Evolutionary conservation across 352 stramenopile genomes (phyloP).

Genomic region (Pythium guiyangense): DNA sequence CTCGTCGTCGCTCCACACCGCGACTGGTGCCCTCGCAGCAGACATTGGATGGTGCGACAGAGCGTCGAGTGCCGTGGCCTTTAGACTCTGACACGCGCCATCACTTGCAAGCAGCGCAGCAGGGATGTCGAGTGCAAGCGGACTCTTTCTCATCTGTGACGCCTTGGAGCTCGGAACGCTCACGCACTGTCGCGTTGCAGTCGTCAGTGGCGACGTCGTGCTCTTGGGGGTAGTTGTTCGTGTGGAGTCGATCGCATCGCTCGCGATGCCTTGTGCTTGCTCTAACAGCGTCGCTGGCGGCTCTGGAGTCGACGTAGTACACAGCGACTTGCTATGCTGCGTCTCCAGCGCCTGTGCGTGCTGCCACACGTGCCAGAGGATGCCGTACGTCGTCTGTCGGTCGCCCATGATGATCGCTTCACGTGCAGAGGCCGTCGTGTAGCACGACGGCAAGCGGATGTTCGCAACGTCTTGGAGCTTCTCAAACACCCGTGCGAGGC

Average conservation of each 20-base stretch:
- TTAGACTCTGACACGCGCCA: not conserved
- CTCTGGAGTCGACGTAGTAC: not conserved
- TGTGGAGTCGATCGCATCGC: too few species aligned
- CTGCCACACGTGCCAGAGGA: conserved; percentile 57
- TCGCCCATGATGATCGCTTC: conserved; percentile 43
- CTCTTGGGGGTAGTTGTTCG: too few species aligned
- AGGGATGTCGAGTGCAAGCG: conserved; percentile 17
- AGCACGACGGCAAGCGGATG: conserved; percentile 9
- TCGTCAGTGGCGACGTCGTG: not conserved
- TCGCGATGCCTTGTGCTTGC: not conserved
- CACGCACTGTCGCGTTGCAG: not conserved
- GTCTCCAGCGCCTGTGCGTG: conserved; percentile 6
- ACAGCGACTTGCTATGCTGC: not conserved
- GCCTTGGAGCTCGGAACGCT: not conserved
- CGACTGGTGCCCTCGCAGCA: too few species aligned
- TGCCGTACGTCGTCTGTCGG: conserved; percentile 33
- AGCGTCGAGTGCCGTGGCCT: too few species aligned
- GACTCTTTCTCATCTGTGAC: not conserved
- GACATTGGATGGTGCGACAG: too few species aligned
- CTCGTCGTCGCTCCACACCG: not conserved
- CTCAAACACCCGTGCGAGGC: conserved; percentile 24
- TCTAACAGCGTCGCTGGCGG: not conserved
- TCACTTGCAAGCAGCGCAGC: conserved; percentile 17
- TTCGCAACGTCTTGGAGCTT: conserved; percentile 1
- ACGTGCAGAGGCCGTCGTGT: conserved; percentile 17